phyloP scores from a whole-genome alignment of 2,329 filamentous ascomycete genomes.

The Drechslerella coelobrocha region DNA sequence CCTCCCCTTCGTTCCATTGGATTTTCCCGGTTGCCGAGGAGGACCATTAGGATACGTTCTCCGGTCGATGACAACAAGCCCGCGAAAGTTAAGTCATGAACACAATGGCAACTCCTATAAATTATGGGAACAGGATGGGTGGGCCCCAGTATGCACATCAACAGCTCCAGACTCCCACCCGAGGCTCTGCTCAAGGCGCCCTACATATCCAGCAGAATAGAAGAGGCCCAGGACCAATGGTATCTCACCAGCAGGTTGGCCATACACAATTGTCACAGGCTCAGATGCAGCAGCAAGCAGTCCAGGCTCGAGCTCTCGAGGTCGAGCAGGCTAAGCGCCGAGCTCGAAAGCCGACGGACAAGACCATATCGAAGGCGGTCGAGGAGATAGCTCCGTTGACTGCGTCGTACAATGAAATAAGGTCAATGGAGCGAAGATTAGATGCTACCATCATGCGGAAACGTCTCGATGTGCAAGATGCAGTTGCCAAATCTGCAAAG shows the following conservation, averaged over 20 bases:
- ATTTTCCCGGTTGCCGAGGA: slow-evolving; percentile 50
- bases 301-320: slow-evolving; percentile 52
- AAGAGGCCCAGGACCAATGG: slow-evolving; percentile 55
- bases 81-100: slow-evolving; percentile 35
- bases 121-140: slow-evolving; percentile 45
- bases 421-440: slow-evolving; percentile 83
- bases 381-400: slow-evolving; percentile 81
- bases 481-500: slow-evolving; percentile 75
- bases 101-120: slow-evolving; percentile 49
- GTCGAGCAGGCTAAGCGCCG: slow-evolving; percentile 76
- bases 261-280: slow-evolving; percentile 51
- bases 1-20: slow-evolving; percentile 4
- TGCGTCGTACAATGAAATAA: slow-evolving; percentile 81
- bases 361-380: slow-evolving; percentile 88
- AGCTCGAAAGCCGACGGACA: slow-evolving; percentile 90
- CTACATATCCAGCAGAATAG: slow-evolving; percentile 48
- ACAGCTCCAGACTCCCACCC: slow-evolving; percentile 45
- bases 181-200: slow-evolving; percentile 38
- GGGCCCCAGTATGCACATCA: slow-evolving; percentile 45
- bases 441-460: slow-evolving; percentile 96
- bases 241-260: slow-evolving; percentile 51
- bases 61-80: slow-evolving; percentile 4
- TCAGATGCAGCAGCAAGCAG: slow-evolving; percentile 52
- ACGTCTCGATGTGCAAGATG: slow-evolving; percentile 85
- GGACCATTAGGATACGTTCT: background rate